These are phyloP conservation scores for Panellus pusillus DNA, from an alignment of 768 basidiomycete species.

Conservation along the genomic window DNA sequence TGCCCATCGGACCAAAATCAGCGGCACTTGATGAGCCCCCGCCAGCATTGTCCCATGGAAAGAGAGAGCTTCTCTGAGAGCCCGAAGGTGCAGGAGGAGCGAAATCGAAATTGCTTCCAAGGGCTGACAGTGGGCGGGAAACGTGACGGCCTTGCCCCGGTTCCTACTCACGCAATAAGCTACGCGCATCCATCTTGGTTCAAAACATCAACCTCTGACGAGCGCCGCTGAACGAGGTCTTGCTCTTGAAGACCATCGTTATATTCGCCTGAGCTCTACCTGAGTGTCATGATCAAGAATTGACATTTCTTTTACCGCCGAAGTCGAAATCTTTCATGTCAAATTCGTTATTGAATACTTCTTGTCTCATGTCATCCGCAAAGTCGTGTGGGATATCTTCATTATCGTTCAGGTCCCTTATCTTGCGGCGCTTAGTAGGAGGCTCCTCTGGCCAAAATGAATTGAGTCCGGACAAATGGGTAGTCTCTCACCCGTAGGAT, in stretches of 20 bases:
- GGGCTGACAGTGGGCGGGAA: slow-evolving; percentile 55
- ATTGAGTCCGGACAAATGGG: background rate
- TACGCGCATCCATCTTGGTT: background rate
- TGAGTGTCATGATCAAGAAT: background rate
- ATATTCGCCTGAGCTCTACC: background rate
- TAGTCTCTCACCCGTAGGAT: slow-evolving; percentile 32
- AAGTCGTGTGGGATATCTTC: slow-evolving; percentile 15
- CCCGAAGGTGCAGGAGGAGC: slow-evolving; percentile 39
- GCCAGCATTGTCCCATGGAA: slow-evolving; percentile 85
- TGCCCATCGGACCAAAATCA: slow-evolving; percentile 37
- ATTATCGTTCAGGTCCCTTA: slow-evolving; percentile 21
- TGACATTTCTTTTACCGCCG: background rate
- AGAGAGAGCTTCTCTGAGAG: slow-evolving; percentile 70
- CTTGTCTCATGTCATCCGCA: slow-evolving; percentile 5
- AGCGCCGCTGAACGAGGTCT: slow-evolving; percentile 29
- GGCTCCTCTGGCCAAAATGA: slow-evolving; percentile 36
- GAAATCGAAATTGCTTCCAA: slow-evolving; percentile 49
- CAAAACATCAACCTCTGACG: slow-evolving; percentile 55
- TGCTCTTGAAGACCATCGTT: slow-evolving; percentile 3
- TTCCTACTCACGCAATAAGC: slow-evolving; percentile 46
- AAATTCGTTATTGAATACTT: slow-evolving; percentile 12
- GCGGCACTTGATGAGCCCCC: slow-evolving; percentile 57
- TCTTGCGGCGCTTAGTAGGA: slow-evolving; percentile 50
- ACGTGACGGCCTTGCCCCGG: slow-evolving; percentile 81
- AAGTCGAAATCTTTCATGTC: slow-evolving; percentile 15